Evolutionary conservation across 1,284 basidiomycete species (phyloP), one percentile per base, ranked within the genome.

Genomic region (Amylostereum chailletii): DNA sequence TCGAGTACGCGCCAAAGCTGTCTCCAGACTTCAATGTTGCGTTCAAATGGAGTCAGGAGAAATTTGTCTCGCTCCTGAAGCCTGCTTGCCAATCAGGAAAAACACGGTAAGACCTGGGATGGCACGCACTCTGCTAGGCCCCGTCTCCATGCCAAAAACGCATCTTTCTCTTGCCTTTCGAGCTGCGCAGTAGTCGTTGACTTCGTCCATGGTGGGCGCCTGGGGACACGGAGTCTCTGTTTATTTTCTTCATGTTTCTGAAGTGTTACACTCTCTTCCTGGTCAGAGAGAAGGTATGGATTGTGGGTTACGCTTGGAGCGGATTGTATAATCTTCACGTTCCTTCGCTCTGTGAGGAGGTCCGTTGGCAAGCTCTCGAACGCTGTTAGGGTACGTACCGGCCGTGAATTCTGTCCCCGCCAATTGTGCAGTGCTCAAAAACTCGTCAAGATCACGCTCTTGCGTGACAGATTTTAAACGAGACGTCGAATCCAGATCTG

Each of bases 331-430:
- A 99, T 88, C 60, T 91, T 91, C 54, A 96, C 81, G 68, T 94
- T 98, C 50, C 93, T 78, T 47, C 92, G 81, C 65, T 98, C 96
- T 90, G 63, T 30, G 50, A 34, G 49, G 53, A 38, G 44, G n/a
- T 47, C 31, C 50, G 30, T 55, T 51, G 41, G 55, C 43, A 47
- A 45, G 42, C 45, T 36, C 42, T 55, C 50, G n/a, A 11, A 47
- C 5, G 37, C 33, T 4, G 41, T 31, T 27, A 8, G 36, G 49
- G 43, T 30, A 34, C 44, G 36, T 54, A 93, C 93, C 93, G 36
- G 94, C 96, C n/a, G 93, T 94, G 62, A 99, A 99, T 61, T 99
- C 92, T 10, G 86, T 87, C 48, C 90, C 95, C 26, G 96, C 96
- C 46, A 99, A 72, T 56, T 92, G 88, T 3, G 96, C 96, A 19